Conservation (phyloP, 768 basidiomycete species). For the Russula vinacea region DNA sequence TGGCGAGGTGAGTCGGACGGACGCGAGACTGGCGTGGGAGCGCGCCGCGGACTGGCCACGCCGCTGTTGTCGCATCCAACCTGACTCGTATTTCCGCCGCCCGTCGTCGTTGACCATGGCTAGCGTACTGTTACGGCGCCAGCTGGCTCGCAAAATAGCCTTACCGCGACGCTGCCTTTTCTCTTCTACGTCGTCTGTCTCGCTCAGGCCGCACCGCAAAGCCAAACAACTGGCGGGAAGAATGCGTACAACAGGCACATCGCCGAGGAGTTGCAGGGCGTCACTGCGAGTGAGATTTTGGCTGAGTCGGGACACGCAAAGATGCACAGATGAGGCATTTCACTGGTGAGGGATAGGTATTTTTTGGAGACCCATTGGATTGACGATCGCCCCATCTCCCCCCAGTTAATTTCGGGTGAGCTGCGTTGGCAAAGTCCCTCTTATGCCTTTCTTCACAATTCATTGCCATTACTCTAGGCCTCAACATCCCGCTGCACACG, state of each 20-base stretch:
- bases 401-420: constrained; percentile 88
- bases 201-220: constrained; percentile 34
- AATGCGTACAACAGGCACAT: constrained; percentile 63
- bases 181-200: constrained; percentile 39
- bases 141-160: constrained; percentile 45
- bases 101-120: constrained; percentile 52
- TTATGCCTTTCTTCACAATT: not conserved
- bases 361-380: not conserved
- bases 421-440: constrained; percentile 3
- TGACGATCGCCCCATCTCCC: not conserved
- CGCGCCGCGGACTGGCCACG: not conserved
- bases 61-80: not conserved
- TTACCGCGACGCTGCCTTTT: constrained; percentile 33
- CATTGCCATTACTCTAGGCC: constrained; percentile 50
- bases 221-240: constrained; percentile 38
- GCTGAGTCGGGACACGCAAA: constrained; percentile 63
- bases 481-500: constrained; percentile 98
- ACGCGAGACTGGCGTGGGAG: constrained; percentile 16
- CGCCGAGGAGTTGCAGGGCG: constrained; percentile 81
- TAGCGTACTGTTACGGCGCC: constrained; percentile 60
- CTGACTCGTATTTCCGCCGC: constrained; percentile 2
- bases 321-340: constrained; percentile 90
- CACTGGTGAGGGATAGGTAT: constrained; percentile 57
- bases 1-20: not conserved
- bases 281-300: constrained; percentile 77